Base-by-base conservation (phyloP, 2,329 filamentous ascomycete species). In the Dothiorella sarmentorum region DNA sequence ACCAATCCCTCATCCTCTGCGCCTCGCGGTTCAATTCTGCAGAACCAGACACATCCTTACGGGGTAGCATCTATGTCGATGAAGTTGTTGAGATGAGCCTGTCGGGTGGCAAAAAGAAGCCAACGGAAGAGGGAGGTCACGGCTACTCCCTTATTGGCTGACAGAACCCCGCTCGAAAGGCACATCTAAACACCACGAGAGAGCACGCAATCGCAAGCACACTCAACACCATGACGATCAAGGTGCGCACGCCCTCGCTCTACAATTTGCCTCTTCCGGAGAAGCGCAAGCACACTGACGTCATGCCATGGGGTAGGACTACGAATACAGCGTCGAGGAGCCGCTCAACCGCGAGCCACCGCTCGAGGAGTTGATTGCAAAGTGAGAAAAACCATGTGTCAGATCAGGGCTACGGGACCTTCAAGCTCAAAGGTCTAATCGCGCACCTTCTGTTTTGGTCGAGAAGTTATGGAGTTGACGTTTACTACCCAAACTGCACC, bases 311-410 rank as follows among this genome's bases (percentile, higher is more conserved):
- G 10, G 11, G 40, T 37, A 57, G 53, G 18, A 37, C 27, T 47
- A 45, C 31, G 73, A 76, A 53, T 76, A 77, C 53, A 69, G 71
- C 11, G 75, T 75, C 56, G 70, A 78, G 58, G 63, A 79, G 51
- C 78, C 78, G 49, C 69, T 80, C 43, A 80, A 80, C 62, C 71
- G 77, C 52, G 78, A 81, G 65, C 78, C 78, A 3, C 70, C 75
- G 27, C 61, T 77, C 13, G 65, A 74, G 56, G 69, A 76, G 38
- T 68, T 81, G 31, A 69, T 80, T 22, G 70, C 73, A 27, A 81
- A 76, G 73, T 74, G 49, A 10, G 61, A 6, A 22, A 5, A 5
- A 18, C 2, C 15, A 29, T 29, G 9, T 9, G 24, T 15, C 7
- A 31, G 42, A 6, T 2, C 20, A 17, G 13, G 11, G 11, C 10